phyloP scores from a whole-genome alignment of 495 filamentous ascomycete genomes.

The Talaromyces proteolyticus region DNA sequence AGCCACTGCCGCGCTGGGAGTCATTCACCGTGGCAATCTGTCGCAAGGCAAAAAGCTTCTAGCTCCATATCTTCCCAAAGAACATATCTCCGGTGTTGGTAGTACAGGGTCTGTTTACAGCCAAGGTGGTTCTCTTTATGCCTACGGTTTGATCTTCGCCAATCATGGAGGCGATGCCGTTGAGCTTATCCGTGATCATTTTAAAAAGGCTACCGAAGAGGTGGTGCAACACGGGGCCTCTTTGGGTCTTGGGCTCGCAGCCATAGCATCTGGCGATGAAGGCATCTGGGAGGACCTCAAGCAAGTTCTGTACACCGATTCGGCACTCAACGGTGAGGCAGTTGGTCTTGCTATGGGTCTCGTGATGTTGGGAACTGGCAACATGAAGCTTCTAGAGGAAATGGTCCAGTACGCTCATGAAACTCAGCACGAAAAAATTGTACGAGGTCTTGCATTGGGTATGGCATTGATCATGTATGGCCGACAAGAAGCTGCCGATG shows the following conservation, averaged over 20 bases:
- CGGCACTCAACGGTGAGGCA: slow-evolving; percentile 93
- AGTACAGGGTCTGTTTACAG: slow-evolving; percentile 82
- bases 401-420: slow-evolving; percentile 98
- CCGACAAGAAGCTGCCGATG: slow-evolving; percentile 89
- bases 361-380: slow-evolving; percentile 95
- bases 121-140: slow-evolving; percentile 92
- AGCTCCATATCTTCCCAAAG: slow-evolving; percentile 87
- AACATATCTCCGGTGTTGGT: slow-evolving; percentile 52
- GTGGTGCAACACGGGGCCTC: slow-evolving; percentile 97
- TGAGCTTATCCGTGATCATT: slow-evolving; percentile 80
- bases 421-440: slow-evolving; percentile 97
- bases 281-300: slow-evolving; percentile 90
- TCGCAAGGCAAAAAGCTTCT: slow-evolving; percentile 88
- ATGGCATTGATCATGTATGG: slow-evolving; percentile 99
- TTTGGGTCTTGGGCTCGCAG: slow-evolving; percentile 90
- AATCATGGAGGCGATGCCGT: slow-evolving; percentile 94
- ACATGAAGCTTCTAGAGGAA: slow-evolving; percentile 81
- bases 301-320: slow-evolving; percentile 81
- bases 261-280: slow-evolving; percentile 91
- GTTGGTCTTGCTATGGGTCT: slow-evolving; percentile 93
- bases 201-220: slow-evolving; percentile 82
- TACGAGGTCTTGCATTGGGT: slow-evolving; percentile 87
- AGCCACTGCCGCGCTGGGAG: slow-evolving; percentile 91
- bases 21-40: slow-evolving; percentile 93
- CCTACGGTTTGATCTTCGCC: slow-evolving; percentile 92